Evolutionary conservation across 192 early-diverging fungal species (phyloP).

Genomic region (Lobosporangium transversale): DNA sequence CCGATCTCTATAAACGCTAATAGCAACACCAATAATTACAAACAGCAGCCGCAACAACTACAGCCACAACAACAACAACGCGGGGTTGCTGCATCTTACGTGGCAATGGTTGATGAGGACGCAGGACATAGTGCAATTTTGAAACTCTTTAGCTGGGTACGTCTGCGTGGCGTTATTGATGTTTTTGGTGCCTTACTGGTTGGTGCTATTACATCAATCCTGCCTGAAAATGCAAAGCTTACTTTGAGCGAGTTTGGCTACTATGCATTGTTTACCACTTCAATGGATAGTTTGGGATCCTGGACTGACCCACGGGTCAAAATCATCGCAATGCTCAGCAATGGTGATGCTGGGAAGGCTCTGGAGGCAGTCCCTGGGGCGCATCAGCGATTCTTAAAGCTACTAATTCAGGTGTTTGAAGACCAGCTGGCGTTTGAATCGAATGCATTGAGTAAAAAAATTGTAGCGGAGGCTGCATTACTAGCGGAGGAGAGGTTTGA

Average conservation of each 20-base stretch:
- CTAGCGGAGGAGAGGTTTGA: neutral
- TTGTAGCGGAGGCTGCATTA: conserved; percentile 5
- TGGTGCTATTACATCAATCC: conserved; percentile 32
- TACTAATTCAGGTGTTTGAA: conserved; percentile 32
- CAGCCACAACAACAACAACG: neutral
- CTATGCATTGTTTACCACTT: conserved; percentile 45
- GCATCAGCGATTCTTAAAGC: conserved; percentile 11
- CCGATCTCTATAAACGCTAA: too few species aligned
- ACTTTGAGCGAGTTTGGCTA: conserved; percentile 50
- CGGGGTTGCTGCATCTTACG: neutral
- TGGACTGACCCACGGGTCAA: conserved; percentile 37
- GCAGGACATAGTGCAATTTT: conserved; percentile 28
- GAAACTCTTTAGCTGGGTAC: conserved; percentile 24
- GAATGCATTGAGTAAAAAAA: conserved; percentile 12
- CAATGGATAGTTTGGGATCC: conserved; percentile 38
- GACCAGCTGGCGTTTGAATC: conserved; percentile 31
- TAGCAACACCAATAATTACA: neutral
- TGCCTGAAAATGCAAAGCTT: conserved; percentile 30
- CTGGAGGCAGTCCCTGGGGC: conserved; percentile 25
- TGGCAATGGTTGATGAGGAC: conserved; percentile 18
- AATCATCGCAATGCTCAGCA: conserved; percentile 42
- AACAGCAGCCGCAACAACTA: too few species aligned
- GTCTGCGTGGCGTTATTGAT: conserved; percentile 36
- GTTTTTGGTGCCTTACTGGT: conserved; percentile 41
- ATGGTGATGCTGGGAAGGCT: conserved; percentile 26